phyloP scores from a whole-genome alignment of 2,329 filamentous ascomycete species.

The Aspergillus eucalypticola region DNA sequence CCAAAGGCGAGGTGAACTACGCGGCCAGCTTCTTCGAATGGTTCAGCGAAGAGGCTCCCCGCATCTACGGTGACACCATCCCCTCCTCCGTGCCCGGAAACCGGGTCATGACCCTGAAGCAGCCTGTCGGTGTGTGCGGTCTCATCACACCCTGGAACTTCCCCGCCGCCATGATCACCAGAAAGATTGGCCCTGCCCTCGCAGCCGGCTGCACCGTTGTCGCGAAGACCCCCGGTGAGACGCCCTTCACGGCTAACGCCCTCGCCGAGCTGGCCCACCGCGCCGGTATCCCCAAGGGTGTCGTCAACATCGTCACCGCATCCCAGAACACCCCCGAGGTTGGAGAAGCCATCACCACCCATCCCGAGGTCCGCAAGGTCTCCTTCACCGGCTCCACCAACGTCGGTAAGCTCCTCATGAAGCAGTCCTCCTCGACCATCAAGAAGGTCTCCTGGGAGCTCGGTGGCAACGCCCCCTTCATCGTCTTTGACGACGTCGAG shows the following conservation, averaged over 20 bases:
- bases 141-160: slow-evolving; percentile 71
- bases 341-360: slow-evolving; percentile 73
- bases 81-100: slow-evolving; percentile 60
- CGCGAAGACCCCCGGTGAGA: slow-evolving; percentile 87
- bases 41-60: slow-evolving; percentile 64
- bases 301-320: slow-evolving; percentile 85
- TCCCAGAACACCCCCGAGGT: slow-evolving; percentile 77
- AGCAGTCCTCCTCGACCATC: slow-evolving; percentile 76
- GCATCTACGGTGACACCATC: slow-evolving; percentile 62
- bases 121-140: slow-evolving; percentile 68
- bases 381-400: slow-evolving; percentile 82
- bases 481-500: slow-evolving; percentile 87
- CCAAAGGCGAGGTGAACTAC: slow-evolving; percentile 60
- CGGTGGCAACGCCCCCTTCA: slow-evolving; percentile 92
- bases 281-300: slow-evolving; percentile 85
- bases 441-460: slow-evolving; percentile 91
- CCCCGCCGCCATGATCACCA: slow-evolving; percentile 55
- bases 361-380: slow-evolving; percentile 78
- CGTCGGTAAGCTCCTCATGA: slow-evolving; percentile 78
- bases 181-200: slow-evolving; percentile 60
- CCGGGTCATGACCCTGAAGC: slow-evolving; percentile 62
- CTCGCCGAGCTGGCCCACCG: slow-evolving; percentile 82
- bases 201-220: slow-evolving; percentile 96
- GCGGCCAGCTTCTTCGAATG: slow-evolving; percentile 63
- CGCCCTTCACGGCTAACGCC: slow-evolving; percentile 85